A percentile compares a stretch with the other conserved stretches of the same genome.
Conservation (phyloP, 352 stramenopile species). For the Peronospora tabacina region DNA sequence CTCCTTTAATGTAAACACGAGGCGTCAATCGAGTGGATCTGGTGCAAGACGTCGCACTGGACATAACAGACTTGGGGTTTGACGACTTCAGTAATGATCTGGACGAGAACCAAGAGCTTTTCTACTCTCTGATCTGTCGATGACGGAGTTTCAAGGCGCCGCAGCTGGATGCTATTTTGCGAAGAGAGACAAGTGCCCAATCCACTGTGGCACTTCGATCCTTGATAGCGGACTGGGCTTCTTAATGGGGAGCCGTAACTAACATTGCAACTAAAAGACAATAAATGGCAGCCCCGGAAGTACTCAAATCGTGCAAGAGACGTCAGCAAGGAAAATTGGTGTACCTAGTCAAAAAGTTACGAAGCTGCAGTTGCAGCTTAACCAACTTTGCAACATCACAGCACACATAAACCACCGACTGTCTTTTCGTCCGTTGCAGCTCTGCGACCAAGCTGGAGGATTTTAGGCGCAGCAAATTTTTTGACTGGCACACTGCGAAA, state of each 20-base stretch:
- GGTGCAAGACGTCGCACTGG: constrained; percentile 4
- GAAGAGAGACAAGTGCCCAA: neutral
- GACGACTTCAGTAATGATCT: constrained; percentile 1
- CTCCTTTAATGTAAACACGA: constrained; percentile 37
- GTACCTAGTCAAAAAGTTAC: constrained; percentile 34
- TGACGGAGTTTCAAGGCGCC: neutral
- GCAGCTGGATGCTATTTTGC: neutral
- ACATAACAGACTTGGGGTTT: constrained; percentile 9
- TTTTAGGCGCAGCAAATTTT: constrained; percentile 10
- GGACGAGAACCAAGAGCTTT: constrained; percentile 17
- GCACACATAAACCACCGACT: constrained; percentile 20
- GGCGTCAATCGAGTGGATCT: constrained; percentile 29
- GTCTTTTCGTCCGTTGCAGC: constrained; percentile 28
- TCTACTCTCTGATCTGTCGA: constrained; percentile 20
- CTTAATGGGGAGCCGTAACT: constrained; percentile 11
- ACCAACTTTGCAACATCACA: constrained; percentile 19
- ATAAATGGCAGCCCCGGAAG: constrained; percentile 19
- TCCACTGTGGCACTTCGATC: neutral
- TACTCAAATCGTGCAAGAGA: constrained; percentile 33
- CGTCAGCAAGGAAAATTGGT: constrained; percentile 28
- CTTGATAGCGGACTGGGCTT: neutral
- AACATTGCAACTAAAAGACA: neutral
- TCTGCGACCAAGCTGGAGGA: constrained; percentile 10
- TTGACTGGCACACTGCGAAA: constrained; percentile 13
- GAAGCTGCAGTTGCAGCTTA: constrained; percentile 30